Base-by-base conservation (phyloP, 805 yeast species). In the Wickerhamiella shivajii region DNA sequence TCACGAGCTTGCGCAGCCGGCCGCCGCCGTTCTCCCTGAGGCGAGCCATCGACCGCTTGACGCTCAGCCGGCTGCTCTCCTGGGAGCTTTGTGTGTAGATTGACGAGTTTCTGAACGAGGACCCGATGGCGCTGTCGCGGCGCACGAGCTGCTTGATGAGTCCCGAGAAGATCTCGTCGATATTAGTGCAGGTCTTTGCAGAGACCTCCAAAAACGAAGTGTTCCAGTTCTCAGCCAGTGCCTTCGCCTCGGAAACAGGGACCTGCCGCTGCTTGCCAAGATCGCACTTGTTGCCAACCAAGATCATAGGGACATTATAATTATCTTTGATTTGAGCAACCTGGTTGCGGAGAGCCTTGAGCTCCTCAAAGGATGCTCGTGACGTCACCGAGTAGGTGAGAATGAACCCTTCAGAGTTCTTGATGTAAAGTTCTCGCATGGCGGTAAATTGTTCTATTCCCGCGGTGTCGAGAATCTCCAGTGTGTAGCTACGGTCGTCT, bases 381-480 rank as follows among this genome's bases (percentile, higher is more conserved):
- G 79, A 79, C 29, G 83, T 79, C 42, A 84, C 77, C 21, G 85
- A 71, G 55, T 87, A 87, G 2, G 83, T 94, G 33, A 87, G 64
- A 32, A 90, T 55, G 50, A 87, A 87, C 4, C 95, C 96, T 49
- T 77, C 79, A 8, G 96, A 94, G 30, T 83, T 74, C 45, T 81
- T 80, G 37, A 58, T 53, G 44, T 60, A 59, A 15, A 55, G 50
- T 38, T 85, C 95, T 43, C 96, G 62, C 94, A 87, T 83, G 7
- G 95, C 94, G 0, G 93, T 80, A 61, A 83, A 87, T 57, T 85
- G 96, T 15, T 94, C 94, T 40, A 76, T 76, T 28, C 95, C 97
- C 1, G 93, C 93, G 3, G 95, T 83, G 50, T 90, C 98, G 40
- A 85, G 60, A 34, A 78, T 74, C 57, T 87, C 95, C 45, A 87